Percentiles rank a stretch among this genome's conserved stretches.
Conservation (phyloP, 306 rosid species). For the Lotus japonicus region DNA sequence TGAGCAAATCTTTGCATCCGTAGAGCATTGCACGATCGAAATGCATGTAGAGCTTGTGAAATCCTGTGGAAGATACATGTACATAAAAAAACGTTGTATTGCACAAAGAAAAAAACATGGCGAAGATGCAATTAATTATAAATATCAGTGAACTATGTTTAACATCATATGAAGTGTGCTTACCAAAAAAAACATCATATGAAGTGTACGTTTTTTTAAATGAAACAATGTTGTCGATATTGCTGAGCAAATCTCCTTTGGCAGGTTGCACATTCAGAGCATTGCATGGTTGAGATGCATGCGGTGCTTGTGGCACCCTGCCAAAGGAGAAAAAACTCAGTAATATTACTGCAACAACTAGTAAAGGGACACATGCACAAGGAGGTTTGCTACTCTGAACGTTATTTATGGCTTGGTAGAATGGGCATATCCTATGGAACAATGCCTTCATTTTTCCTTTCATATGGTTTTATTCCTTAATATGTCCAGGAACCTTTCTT, state of each 20-base stretch:
- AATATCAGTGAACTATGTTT: no score
- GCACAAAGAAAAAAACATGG: no score
- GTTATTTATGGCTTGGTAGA: slow-evolving; percentile 22
- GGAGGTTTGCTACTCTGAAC: background rate
- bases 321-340: slow-evolving; percentile 60
- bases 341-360: slow-evolving; percentile 41
- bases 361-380: background rate
- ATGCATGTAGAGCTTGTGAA: no score
- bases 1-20: no score
- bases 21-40: no score
- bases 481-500: slow-evolving; percentile 10
- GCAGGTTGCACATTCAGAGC: slow-evolving; percentile 23
- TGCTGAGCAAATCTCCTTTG: slow-evolving; percentile 76
- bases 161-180: no score
- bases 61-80: no score
- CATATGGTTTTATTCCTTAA: slow-evolving; percentile 27
- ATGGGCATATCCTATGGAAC: slow-evolving; percentile 44
- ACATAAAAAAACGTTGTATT: no score
- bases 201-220: background rate
- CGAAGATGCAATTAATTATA: no score
- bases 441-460: slow-evolving; percentile 26
- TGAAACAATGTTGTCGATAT: slow-evolving; percentile 20
- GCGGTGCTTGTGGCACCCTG: slow-evolving; percentile 22
- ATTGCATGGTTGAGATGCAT: no score
- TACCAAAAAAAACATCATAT: no score